Conservation (phyloP, 31 red algal genomes). For the Endocladia muricata region DNA sequence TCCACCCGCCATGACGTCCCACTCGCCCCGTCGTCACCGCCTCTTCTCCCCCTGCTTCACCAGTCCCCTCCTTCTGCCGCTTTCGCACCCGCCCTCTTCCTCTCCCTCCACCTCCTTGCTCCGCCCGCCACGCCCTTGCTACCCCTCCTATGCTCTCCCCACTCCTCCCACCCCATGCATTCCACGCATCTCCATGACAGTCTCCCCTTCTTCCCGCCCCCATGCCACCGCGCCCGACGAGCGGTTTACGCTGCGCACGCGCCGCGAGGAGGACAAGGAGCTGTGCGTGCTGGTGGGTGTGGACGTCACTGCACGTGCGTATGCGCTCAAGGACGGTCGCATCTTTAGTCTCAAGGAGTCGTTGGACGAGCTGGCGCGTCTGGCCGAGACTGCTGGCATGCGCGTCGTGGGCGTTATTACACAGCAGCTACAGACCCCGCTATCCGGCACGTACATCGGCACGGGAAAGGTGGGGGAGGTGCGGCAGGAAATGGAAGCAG, state of each 20-base stretch:
- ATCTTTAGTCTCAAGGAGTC: constrained; percentile 54
- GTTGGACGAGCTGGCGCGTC: constrained; percentile 59
- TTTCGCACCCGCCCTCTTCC: background rate
- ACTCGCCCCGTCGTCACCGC: too few relatives aligned
- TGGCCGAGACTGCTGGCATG: constrained; percentile 78
- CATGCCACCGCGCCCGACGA: too few relatives aligned
- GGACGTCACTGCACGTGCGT: constrained; percentile 23
- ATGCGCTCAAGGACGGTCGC: background rate
- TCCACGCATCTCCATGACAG: background rate
- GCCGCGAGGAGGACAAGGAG: constrained; percentile 36
- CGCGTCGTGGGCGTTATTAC: constrained; percentile 53
- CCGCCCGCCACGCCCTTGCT: too few relatives aligned
- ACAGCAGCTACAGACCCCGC: constrained; percentile 29
- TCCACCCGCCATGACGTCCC: too few relatives aligned
- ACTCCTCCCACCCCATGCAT: too few relatives aligned
- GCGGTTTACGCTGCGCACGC: constrained; percentile 10
- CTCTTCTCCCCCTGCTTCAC: background rate
- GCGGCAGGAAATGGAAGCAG: constrained; percentile 21
- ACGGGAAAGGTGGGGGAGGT: constrained; percentile 73
- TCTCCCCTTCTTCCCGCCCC: background rate
- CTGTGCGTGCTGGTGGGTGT: constrained; percentile 59
- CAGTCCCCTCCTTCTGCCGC: background rate
- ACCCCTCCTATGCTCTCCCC: too few relatives aligned
- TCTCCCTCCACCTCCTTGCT: too few relatives aligned
- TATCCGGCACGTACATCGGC: constrained; percentile 71